Conservation (phyloP, 106 monocot genomes). For the Ottelia alismoides region DNA sequence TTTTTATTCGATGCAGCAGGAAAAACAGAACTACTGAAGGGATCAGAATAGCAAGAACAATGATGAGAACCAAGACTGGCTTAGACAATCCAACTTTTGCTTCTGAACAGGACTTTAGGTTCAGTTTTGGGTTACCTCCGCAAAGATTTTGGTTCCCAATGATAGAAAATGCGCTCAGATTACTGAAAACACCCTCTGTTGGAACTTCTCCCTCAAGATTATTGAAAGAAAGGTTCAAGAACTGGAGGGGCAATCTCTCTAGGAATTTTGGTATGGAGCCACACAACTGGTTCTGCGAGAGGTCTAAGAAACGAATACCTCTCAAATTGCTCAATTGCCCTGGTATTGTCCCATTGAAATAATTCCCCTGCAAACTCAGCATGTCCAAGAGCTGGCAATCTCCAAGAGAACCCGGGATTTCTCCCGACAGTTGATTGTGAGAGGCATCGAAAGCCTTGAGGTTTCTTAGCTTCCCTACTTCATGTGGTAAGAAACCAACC, state of each 20-base stretch:
- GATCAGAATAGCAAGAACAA: not conserved
- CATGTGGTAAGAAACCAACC: not conserved
- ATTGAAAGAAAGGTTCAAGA: conserved; percentile 7
- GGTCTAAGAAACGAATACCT: not conserved
- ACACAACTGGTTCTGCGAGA: not conserved
- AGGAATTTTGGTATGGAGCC: not conserved
- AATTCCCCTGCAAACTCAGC: not conserved
- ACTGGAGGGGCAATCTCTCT: not conserved
- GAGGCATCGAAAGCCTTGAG: not conserved
- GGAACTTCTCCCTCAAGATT: conserved; percentile 4
- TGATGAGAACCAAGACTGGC: no score
- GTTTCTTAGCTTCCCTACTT: not conserved
- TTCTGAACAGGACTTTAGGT: not conserved
- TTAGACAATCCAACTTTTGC: not conserved
- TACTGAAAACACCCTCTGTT: not conserved
- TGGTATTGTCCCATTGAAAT: not conserved
- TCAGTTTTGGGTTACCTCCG: not conserved
- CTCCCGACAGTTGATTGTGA: not conserved
- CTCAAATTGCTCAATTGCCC: not conserved
- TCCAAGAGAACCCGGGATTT: not conserved
- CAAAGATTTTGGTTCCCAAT: not conserved
- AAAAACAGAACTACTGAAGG: not conserved
- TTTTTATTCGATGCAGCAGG: not conserved
- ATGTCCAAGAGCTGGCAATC: not conserved
- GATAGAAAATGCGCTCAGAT: not conserved